These are phyloP conservation scores for Styphnolobium japonicum DNA, from an alignment of 306 rosid species.

Conservation along the genomic window DNA sequence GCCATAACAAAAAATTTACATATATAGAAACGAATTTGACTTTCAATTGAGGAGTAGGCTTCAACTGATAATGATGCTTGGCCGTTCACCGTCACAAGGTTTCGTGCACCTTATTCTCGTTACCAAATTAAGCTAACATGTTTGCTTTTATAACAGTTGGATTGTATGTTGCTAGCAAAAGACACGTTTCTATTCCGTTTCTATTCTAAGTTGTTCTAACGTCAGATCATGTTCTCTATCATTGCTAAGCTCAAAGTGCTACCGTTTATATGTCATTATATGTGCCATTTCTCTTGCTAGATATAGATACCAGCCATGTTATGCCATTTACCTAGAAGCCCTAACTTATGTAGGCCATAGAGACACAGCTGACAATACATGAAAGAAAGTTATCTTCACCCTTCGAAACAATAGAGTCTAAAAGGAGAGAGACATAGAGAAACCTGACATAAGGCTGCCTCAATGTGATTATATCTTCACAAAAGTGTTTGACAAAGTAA, in stretches of 20 bases:
- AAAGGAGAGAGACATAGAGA: neutral
- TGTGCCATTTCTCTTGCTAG: neutral
- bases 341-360: neutral
- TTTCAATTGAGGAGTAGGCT: neutral
- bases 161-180: neutral
- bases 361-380: neutral
- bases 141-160: neutral
- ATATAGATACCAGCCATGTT: neutral
- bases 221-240: neutral
- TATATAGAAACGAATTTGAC: neutral
- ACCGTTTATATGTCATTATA: neutral
- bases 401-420: too few species aligned
- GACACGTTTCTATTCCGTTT: neutral
- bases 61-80: neutral
- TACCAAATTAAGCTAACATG: conserved; percentile 17
- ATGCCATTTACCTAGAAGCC: neutral
- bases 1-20: neutral
- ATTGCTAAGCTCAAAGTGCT: neutral
- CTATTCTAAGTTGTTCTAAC: conserved; percentile 15
- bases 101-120: conserved; percentile 22
- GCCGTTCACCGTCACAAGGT: conserved; percentile 9
- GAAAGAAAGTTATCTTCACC: neutral
- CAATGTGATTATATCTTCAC: neutral
- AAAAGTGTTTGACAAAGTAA: neutral
- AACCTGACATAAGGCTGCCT: neutral